phyloP scores from a whole-genome alignment of 2,329 filamentous ascomycete species.

The Diaporthe destruens region DNA sequence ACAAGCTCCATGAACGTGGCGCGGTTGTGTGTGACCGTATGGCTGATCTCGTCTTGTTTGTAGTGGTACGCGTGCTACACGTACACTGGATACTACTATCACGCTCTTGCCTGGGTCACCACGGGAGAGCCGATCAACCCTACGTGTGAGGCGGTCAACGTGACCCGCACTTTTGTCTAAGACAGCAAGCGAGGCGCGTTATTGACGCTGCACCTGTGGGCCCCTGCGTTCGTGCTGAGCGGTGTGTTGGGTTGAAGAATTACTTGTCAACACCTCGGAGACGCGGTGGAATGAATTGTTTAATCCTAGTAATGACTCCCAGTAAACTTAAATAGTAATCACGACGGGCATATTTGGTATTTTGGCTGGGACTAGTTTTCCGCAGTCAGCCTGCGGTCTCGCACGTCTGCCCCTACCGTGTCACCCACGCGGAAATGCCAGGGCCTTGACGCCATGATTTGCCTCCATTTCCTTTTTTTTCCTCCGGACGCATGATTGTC shows the following conservation, averaged over 20 bases:
- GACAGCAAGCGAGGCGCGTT: constrained; percentile 11
- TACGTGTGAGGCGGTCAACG: constrained; percentile 51
- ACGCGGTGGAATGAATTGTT: neutral
- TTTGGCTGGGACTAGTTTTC: neutral
- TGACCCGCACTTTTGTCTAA: constrained; percentile 43
- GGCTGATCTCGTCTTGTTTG: constrained; percentile 14
- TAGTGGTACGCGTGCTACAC: constrained; percentile 53
- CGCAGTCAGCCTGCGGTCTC: neutral
- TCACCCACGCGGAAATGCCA: neutral
- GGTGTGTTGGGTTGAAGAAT: neutral
- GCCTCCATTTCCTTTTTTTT: neutral
- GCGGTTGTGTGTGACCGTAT: neutral
- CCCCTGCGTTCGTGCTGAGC: neutral
- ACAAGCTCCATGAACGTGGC: neutral
- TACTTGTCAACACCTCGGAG: neutral
- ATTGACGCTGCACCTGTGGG: neutral
- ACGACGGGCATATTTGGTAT: neutral
- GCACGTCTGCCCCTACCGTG: neutral
- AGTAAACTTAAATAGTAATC: constrained; percentile 6
- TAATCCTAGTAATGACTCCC: constrained; percentile 4
- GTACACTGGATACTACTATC: constrained; percentile 52
- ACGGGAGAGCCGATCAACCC: constrained; percentile 50
- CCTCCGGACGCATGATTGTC: neutral
- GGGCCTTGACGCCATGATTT: neutral
- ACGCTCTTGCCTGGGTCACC: constrained; percentile 51